Conservation (phyloP, 495 filamentous ascomycete genomes). For the Neurospora sp. region DNA sequence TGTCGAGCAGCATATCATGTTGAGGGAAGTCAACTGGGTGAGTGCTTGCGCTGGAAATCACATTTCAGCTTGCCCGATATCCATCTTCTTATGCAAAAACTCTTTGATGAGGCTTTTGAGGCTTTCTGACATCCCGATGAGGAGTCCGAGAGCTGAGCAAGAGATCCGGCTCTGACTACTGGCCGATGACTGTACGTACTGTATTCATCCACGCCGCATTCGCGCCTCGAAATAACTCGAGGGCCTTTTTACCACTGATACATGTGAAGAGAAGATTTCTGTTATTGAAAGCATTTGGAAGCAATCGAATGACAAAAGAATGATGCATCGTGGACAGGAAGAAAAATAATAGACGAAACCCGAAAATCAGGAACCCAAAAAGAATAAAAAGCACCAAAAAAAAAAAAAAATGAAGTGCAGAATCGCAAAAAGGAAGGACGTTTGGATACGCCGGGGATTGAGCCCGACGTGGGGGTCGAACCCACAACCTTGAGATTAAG, state of each 20-base stretch:
- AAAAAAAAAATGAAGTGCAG: background rate
- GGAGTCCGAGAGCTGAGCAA: background rate
- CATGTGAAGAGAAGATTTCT: background rate
- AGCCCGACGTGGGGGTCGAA: background rate
- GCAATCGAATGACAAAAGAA: background rate
- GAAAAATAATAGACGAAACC: background rate
- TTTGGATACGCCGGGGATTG: background rate
- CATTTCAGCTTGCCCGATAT: background rate
- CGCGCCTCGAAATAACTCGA: background rate
- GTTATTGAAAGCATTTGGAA: background rate
- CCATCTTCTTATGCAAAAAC: background rate
- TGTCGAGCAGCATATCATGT: background rate
- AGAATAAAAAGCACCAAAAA: background rate
- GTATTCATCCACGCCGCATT: background rate
- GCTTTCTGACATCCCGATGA: background rate
- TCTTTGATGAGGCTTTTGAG: background rate
- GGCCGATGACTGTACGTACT: background rate
- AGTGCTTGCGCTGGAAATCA: background rate
- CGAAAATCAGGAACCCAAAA: too few species aligned
- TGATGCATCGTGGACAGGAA: background rate
- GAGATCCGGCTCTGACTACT: background rate
- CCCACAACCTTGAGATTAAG: constrained; percentile 28
- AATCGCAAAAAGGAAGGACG: background rate
- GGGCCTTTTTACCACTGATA: background rate
- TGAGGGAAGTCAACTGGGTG: background rate